Base-by-base conservation (phyloP, 345 rosid genomes). In the Brassica nigra region DNA sequence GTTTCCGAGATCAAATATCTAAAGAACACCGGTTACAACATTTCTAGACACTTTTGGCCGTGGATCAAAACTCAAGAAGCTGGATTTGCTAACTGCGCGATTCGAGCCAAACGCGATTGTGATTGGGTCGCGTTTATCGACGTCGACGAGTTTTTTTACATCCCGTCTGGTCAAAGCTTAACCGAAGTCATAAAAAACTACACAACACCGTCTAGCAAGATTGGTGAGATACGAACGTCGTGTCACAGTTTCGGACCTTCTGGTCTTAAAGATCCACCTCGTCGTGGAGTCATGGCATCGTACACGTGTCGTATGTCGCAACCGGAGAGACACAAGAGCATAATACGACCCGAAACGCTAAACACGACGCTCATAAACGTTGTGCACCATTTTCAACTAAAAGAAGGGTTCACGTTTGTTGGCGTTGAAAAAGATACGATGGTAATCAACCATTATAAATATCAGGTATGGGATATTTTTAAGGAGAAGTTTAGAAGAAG, bases 1-100 rank as follows among this genome's bases (percentile, higher is more conserved):
- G 75, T 83, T 4, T 76, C 70, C 2, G 87, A 84, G 0, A 71
- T 91, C 8, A 71, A 80, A 6, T 82, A 84, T 1, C 74, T 92
- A 3, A 18, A 42, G 9, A 20, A 18, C 0, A 67, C 65, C 0
- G 80, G 80, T 31, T 86, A 79, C 68, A 90, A 87, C 65, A 83
- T 91, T 62, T 79, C 92, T 0, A 74, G 91, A 52, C 92, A 90
- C 36, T n/a, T 83, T 0, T 91, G 97, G 98, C 98, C 98, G 1
- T 93, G 98, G 98, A 76, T 88, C 52, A 91, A 91, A 94, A 86
- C 95, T 42, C 98, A 91, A 49, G 97, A 94, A 70, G 92, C 90
- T 0, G 97, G 98, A 16, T 89, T 93, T 16, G 92, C 98, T 0
- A 93, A 91, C 44, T 94, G 98, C 14, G 94, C 95, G 0, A 47